phyloP scores from a whole-genome alignment of 805 yeast species.

The Vanderwaltozyma polyspora region DNA sequence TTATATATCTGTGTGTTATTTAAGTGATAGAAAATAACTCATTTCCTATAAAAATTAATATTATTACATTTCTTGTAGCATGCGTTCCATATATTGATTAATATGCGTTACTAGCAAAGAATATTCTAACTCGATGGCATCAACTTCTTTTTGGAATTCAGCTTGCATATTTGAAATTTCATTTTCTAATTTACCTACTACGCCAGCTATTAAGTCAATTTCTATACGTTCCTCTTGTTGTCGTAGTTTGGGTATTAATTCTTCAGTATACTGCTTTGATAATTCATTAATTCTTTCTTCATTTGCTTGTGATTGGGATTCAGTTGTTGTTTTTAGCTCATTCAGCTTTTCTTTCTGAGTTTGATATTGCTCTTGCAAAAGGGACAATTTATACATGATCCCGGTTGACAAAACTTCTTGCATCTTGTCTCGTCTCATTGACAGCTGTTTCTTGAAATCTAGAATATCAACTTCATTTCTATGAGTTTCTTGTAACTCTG shows the following conservation, averaged over 20 bases:
- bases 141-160: constrained; percentile 42
- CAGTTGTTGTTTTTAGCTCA: constrained; percentile 37
- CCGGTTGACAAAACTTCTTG: constrained; percentile 29
- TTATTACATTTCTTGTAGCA: constrained; percentile 13
- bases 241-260: constrained; percentile 39
- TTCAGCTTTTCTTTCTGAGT: constrained; percentile 39
- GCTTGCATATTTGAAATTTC: constrained; percentile 28
- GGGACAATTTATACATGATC: constrained; percentile 32
- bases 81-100: constrained; percentile 31
- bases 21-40: not conserved
- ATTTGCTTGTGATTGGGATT: constrained; percentile 36
- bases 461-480: constrained; percentile 31
- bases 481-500: constrained; percentile 33
- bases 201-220: constrained; percentile 28
- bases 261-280: constrained; percentile 35
- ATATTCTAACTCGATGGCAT: constrained; percentile 42
- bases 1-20: too few species aligned
- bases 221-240: constrained; percentile 38
- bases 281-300: constrained; percentile 34
- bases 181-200: constrained; percentile 26
- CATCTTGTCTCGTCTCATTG: constrained; percentile 32
- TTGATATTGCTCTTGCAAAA: constrained; percentile 33
- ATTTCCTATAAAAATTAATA: not conserved
- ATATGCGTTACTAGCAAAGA: constrained; percentile 46
- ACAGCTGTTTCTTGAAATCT: constrained; percentile 39